Percentiles rank a stretch among this genome's conserved stretches.
phyloP scores from a whole-genome alignment of 345 rosid species.

The Sonneratia alba region DNA sequence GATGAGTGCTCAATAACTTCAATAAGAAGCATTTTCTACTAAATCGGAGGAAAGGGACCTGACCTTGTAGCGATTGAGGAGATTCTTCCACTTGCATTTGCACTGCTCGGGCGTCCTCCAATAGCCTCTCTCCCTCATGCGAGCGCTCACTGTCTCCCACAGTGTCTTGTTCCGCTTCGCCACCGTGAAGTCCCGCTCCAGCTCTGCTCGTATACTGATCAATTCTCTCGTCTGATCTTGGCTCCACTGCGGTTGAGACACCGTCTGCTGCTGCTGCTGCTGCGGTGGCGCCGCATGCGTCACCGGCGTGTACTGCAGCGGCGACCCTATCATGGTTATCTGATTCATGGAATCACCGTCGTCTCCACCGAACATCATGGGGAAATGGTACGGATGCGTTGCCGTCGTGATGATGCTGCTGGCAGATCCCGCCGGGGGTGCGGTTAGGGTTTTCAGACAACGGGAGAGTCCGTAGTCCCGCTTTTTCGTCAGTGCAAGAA shows the following conservation, averaged over 20 bases:
- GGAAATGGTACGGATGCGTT: constrained; percentile 6
- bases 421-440: not conserved
- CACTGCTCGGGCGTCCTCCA: constrained; percentile 47
- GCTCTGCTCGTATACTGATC: constrained; percentile 31
- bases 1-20: not conserved
- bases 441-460: constrained; percentile 8
- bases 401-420: constrained; percentile 2
- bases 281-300: not conserved
- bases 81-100: constrained; percentile 62
- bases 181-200: constrained; percentile 40
- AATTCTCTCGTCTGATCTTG: constrained; percentile 44
- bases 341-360: constrained; percentile 10
- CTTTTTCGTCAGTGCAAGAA: constrained; percentile 3
- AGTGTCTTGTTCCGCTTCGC: constrained; percentile 40
- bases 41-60: not conserved
- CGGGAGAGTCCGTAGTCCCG: not conserved
- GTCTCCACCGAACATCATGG: constrained; percentile 15
- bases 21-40: not conserved
- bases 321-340: constrained; percentile 11
- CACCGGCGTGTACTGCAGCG: constrained; percentile 9
- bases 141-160: constrained; percentile 41
- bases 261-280: constrained; percentile 9
- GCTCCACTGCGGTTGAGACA: constrained; percentile 39
- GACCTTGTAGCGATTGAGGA: constrained; percentile 56
- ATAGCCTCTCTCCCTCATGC: constrained; percentile 39